Conservation (phyloP, 2,329 filamentous ascomycete genomes). For the Paracorniculantispora psalliotae region DNA sequence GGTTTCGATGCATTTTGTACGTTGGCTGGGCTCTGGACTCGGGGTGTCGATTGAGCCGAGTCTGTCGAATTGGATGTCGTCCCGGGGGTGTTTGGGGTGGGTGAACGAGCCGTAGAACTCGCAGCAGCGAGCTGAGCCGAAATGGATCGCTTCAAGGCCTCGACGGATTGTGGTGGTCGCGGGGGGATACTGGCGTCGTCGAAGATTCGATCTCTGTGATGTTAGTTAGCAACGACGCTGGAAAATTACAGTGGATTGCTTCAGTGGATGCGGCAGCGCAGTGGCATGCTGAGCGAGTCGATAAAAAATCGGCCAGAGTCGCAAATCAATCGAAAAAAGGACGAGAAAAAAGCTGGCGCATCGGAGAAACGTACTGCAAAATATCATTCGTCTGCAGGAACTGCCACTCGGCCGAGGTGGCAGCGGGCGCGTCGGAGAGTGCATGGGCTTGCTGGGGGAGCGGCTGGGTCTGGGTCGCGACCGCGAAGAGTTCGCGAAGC, state of each 20-base stretch:
- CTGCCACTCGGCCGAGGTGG: slow-evolving; percentile 47
- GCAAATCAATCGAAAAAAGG: slow-evolving; percentile 12
- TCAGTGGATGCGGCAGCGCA: slow-evolving; percentile 5
- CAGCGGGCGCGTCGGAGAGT: slow-evolving; percentile 51
- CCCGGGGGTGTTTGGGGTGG: neutral
- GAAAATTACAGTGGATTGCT: slow-evolving; percentile 11
- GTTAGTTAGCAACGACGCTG: neutral
- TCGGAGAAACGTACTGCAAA: slow-evolving; percentile 47
- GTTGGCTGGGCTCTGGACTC: slow-evolving; percentile 4
- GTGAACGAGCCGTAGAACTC: neutral
- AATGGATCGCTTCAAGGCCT: slow-evolving; percentile 36
- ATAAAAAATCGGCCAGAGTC: slow-evolving; percentile 9
- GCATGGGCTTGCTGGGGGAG: slow-evolving; percentile 55
- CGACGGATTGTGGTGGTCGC: slow-evolving; percentile 41
- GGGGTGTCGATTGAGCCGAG: slow-evolving; percentile 1
- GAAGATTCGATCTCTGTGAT: slow-evolving; percentile 36
- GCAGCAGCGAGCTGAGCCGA: slow-evolving; percentile 7
- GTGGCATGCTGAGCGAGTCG: slow-evolving; percentile 19
- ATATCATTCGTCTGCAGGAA: slow-evolving; percentile 56
- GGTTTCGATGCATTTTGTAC: neutral
- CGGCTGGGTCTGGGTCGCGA: slow-evolving; percentile 65
- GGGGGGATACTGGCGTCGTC: slow-evolving; percentile 50
- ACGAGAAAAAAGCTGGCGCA: neutral
- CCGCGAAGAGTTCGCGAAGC: slow-evolving; percentile 77
- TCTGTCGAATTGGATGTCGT: neutral